Conservation (phyloP, 2,329 filamentous ascomycete genomes). For the Emydomyces testavorans region DNA sequence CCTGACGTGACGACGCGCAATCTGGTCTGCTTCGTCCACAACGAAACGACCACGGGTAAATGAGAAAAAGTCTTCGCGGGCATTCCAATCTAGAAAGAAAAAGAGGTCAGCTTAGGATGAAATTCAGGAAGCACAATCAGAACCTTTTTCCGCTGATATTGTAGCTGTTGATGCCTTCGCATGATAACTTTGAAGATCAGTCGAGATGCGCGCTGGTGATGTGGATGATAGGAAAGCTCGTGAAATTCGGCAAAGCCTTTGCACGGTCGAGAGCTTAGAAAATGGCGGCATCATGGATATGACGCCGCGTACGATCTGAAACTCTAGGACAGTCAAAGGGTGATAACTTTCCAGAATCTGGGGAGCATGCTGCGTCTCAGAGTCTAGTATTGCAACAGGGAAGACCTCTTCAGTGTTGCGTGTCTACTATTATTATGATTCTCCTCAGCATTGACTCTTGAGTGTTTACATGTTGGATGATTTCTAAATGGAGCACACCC, state of each 20-base stretch:
- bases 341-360: no score
- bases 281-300: not conserved
- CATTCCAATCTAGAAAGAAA: not conserved
- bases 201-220: not conserved
- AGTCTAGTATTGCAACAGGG: no score
- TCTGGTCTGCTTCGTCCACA: conserved; percentile 1
- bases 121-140: not conserved
- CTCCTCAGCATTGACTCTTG: no score
- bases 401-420: no score
- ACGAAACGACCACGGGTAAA: conserved; percentile 12
- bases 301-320: not conserved
- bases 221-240: not conserved
- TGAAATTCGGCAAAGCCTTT: not conserved
- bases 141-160: not conserved
- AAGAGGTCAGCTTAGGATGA: not conserved
- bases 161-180: not conserved
- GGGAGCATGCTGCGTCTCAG: no score
- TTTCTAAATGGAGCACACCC: no score
- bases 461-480: no score
- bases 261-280: not conserved
- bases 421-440: no score
- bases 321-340: no score
- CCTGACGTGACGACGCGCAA: conserved; percentile 3
- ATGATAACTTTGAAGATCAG: not conserved
- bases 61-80: not conserved